Conservation (phyloP, 495 filamentous ascomycete genomes). For the Glarea lozoyensis region DNA sequence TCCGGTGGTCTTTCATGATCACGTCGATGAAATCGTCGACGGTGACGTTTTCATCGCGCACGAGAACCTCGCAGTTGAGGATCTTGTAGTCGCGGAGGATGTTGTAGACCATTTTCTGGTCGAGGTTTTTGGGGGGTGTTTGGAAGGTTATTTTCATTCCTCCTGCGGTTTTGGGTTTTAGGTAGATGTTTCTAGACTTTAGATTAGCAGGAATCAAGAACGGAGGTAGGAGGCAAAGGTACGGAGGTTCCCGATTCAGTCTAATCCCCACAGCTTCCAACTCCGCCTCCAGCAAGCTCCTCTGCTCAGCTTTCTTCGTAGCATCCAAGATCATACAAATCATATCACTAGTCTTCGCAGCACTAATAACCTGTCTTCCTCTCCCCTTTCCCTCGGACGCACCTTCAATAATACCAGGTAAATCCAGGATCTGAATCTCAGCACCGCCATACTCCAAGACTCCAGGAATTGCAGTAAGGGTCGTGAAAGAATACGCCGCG, state of each 20-base stretch:
- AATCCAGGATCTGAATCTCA: slow-evolving; percentile 96
- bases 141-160: slow-evolving; percentile 99
- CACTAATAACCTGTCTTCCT: slow-evolving; percentile 94
- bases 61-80: slow-evolving; percentile 91
- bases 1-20: slow-evolving; percentile 97
- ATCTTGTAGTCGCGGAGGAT: slow-evolving; percentile 98
- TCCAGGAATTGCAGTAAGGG: slow-evolving; percentile 93
- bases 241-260: slow-evolving; percentile 88
- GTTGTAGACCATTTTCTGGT: slow-evolving; percentile 96
- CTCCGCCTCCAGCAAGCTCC: slow-evolving; percentile 82
- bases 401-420: slow-evolving; percentile 98
- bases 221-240: slow-evolving; percentile 23
- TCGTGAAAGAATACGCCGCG: slow-evolving; percentile 96
- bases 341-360: slow-evolving; percentile 98
- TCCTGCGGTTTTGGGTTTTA: slow-evolving; percentile 95
- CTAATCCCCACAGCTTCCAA: slow-evolving; percentile 95
- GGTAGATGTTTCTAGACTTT: slow-evolving; percentile 76
- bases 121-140: slow-evolving; percentile 75
- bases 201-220: background rate
- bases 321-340: slow-evolving; percentile 97
- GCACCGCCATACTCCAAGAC: slow-evolving; percentile 97
- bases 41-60: slow-evolving; percentile 90
- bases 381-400: slow-evolving; percentile 93
- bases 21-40: slow-evolving; percentile 99
- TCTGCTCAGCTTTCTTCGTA: slow-evolving; percentile 92